A percentile compares a stretch with the other conserved stretches of the same genome.
phyloP scores from a whole-genome alignment of 345 rosid genomes.

The Fremontodendron californicum region DNA sequence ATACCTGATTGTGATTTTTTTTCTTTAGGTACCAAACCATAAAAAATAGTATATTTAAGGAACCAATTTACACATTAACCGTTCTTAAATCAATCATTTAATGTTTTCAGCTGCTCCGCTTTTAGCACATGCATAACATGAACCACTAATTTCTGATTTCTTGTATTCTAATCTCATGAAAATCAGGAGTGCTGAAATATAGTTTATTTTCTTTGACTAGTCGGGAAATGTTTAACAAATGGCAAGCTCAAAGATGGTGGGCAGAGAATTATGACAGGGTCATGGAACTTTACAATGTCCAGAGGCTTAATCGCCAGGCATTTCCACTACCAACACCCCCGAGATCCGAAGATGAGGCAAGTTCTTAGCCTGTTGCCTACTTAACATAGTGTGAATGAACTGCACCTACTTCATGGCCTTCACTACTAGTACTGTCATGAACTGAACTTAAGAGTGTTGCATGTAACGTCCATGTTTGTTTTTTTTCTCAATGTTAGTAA shows the following conservation, averaged over 20 bases:
- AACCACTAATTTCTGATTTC: not conserved
- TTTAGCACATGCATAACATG: not conserved
- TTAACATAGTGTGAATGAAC: not conserved
- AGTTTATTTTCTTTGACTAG: conserved; percentile 40
- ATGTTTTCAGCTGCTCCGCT: not conserved
- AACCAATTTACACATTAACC: no score
- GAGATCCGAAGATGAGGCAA: conserved; percentile 93
- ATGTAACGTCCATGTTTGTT: not conserved
- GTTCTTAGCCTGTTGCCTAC: not conserved
- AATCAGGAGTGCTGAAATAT: conserved; percentile 18
- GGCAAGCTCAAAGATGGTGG: conserved; percentile 99
- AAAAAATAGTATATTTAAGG: no score
- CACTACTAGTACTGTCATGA: no score
- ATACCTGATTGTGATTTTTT: no score
- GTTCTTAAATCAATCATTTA: not conserved
- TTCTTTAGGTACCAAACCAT: no score
- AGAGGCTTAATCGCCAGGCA: conserved; percentile 91
- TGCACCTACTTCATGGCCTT: no score
- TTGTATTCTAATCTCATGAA: conserved; percentile 3
- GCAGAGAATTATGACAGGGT: conserved; percentile 92
- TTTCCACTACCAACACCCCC: conserved; percentile 91
- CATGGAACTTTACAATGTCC: conserved; percentile 97
- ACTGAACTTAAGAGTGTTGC: no score
- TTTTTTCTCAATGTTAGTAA: not conserved
- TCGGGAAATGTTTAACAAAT: conserved; percentile 92